These are phyloP conservation scores for Pseudopyrenochaeta lycopersici DNA, from an alignment of 2,329 filamentous ascomycete species.

Conservation along the genomic window DNA sequence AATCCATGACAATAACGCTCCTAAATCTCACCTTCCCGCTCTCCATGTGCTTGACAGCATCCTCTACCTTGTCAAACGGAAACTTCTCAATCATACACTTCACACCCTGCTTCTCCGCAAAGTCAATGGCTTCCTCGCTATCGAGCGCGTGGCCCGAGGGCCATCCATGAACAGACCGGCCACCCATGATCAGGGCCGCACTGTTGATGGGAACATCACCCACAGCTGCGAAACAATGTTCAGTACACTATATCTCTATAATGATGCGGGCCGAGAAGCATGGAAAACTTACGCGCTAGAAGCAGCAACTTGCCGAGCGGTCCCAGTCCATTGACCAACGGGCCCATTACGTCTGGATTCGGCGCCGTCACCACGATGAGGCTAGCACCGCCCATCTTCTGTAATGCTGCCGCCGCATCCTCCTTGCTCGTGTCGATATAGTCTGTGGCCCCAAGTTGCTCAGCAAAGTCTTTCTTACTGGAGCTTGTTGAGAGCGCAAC, in stretches of 20 bases:
- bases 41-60: slow-evolving; percentile 61
- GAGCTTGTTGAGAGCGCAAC: slow-evolving; percentile 61
- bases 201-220: slow-evolving; percentile 57
- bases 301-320: slow-evolving; percentile 67
- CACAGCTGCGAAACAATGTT: slow-evolving; percentile 41
- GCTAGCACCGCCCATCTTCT: slow-evolving; percentile 68
- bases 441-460: slow-evolving; percentile 64
- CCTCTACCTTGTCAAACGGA: slow-evolving; percentile 59
- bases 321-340: slow-evolving; percentile 64
- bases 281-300: slow-evolving; percentile 57
- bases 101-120: slow-evolving; percentile 58
- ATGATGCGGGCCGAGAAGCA: neutral
- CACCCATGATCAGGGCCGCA: slow-evolving; percentile 56
- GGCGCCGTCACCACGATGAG: slow-evolving; percentile 72
- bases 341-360: slow-evolving; percentile 63
- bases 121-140: slow-evolving; percentile 61
- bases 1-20: slow-evolving; percentile 60
- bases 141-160: slow-evolving; percentile 63
- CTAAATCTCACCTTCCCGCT: slow-evolving; percentile 62
- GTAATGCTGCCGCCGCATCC: slow-evolving; percentile 60
- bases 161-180: slow-evolving; percentile 61
- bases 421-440: slow-evolving; percentile 64
- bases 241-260: neutral
- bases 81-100: slow-evolving; percentile 65
- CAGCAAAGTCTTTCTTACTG: slow-evolving; percentile 63